Conservation (phyloP, 176 grass and related monocot genomes). For the Elymus sibiricus region DNA sequence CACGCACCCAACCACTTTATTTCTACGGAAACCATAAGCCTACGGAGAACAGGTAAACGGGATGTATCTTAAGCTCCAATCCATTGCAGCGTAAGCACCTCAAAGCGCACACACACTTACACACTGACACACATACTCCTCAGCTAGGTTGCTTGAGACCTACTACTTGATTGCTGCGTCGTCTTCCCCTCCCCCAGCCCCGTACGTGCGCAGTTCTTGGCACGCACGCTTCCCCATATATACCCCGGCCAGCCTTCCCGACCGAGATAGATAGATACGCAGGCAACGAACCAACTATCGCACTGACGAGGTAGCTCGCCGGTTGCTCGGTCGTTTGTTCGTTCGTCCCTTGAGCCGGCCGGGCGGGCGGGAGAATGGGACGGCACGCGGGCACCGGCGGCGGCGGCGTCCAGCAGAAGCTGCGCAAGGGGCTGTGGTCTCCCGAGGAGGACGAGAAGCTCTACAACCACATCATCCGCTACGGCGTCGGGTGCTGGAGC, state of each 20-base stretch:
- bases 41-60: neutral
- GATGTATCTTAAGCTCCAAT: constrained; percentile 72
- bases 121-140: neutral
- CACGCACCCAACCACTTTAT: constrained; percentile 27
- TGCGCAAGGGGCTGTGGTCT: constrained; percentile 86
- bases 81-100: constrained; percentile 33
- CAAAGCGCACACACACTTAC: neutral
- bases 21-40: constrained; percentile 26
- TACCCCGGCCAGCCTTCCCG: constrained; percentile 35
- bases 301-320: constrained; percentile 16
- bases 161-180: constrained; percentile 65
- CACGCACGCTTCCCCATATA: constrained; percentile 64
- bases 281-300: constrained; percentile 27
- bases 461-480: constrained; percentile 89
- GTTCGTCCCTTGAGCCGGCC: neutral
- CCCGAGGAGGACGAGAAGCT: constrained; percentile 94
- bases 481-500: constrained; percentile 90
- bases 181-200: neutral
- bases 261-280: constrained; percentile 36
- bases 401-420: constrained; percentile 61
- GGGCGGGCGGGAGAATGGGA: constrained; percentile 50
- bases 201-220: constrained; percentile 48
- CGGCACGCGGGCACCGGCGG: constrained; percentile 50
- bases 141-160: constrained; percentile 54
- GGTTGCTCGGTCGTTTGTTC: neutral